Evolutionary conservation across 441 rosid genomes (phyloP).

Genomic region (Syzygium malaccense): DNA sequence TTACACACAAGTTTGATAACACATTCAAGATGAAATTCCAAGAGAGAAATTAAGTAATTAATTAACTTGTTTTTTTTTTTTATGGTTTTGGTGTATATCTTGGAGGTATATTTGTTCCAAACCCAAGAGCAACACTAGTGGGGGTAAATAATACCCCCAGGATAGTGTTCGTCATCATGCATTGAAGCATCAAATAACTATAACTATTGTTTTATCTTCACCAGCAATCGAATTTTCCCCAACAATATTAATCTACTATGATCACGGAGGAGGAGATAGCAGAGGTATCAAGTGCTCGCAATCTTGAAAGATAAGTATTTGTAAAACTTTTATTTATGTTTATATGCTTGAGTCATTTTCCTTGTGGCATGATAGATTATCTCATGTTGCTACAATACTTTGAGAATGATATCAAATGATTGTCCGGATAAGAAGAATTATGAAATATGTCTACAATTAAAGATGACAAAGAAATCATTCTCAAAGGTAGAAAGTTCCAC

Average conservation of each 20-base stretch:
- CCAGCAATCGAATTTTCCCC: neutral
- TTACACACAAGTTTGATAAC: neutral
- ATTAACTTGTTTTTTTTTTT: neutral
- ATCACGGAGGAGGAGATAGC: neutral
- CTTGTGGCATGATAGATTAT: neutral
- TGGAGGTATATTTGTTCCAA: neutral
- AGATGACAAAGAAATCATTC: neutral
- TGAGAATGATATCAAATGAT: neutral
- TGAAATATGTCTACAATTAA: neutral
- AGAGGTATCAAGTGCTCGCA: neutral
- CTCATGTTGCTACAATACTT: neutral
- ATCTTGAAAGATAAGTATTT: neutral
- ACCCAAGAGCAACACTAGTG: accelerated
- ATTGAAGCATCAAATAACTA: neutral
- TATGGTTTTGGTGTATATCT: neutral
- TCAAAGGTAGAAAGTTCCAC: neutral
- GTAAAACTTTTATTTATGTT: neutral
- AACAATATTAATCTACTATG: neutral
- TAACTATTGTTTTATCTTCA: neutral
- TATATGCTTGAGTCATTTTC: neutral
- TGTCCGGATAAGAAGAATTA: neutral
- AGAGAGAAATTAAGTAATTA: neutral
- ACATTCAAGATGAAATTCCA: neutral
- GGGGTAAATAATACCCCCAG: neutral
- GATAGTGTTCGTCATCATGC: accelerated